Percentiles rank a stretch among this genome's conserved stretches.
These are phyloP conservation scores for Suillus sp. DNA, from an alignment of 768 basidiomycete genomes.

Conservation along the genomic window DNA sequence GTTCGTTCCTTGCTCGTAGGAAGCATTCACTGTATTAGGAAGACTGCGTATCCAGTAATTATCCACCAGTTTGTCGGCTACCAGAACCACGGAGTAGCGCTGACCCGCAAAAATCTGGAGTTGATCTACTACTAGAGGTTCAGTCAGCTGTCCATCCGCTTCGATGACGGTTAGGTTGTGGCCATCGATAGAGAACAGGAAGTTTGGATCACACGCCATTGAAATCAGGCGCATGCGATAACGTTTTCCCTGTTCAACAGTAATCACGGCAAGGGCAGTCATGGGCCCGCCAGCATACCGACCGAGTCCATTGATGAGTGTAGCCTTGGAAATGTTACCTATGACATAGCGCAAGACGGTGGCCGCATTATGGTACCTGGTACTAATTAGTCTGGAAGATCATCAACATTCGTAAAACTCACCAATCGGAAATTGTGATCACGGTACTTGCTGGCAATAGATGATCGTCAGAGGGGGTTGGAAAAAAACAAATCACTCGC, in stretches of 20 bases:
- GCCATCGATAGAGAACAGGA: conserved; percentile 41
- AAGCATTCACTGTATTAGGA: conserved; percentile 27
- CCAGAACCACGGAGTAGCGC: conserved; percentile 33
- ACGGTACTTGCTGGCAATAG: conserved; percentile 33
- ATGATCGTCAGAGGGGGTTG: neutral
- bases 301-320: conserved; percentile 53
- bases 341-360: conserved; percentile 6
- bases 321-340: conserved; percentile 29
- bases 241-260: conserved; percentile 28
- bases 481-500: neutral
- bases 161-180: conserved; percentile 47
- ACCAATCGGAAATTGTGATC: conserved; percentile 42
- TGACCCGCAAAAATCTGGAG: conserved; percentile 41
- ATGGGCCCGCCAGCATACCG: conserved; percentile 39
- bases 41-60: conserved; percentile 44
- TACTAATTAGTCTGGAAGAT: neutral
- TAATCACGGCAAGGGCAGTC: conserved; percentile 33
- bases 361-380: conserved; percentile 17
- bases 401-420: neutral
- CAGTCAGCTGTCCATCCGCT: conserved; percentile 37
- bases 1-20: conserved; percentile 33
- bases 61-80: conserved; percentile 34
- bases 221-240: conserved; percentile 36
- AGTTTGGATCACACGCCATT: conserved; percentile 43
- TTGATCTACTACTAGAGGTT: conserved; percentile 40